Conservation (phyloP, 2,329 filamentous ascomycete genomes). For the Decorospora gaudefroyi region DNA sequence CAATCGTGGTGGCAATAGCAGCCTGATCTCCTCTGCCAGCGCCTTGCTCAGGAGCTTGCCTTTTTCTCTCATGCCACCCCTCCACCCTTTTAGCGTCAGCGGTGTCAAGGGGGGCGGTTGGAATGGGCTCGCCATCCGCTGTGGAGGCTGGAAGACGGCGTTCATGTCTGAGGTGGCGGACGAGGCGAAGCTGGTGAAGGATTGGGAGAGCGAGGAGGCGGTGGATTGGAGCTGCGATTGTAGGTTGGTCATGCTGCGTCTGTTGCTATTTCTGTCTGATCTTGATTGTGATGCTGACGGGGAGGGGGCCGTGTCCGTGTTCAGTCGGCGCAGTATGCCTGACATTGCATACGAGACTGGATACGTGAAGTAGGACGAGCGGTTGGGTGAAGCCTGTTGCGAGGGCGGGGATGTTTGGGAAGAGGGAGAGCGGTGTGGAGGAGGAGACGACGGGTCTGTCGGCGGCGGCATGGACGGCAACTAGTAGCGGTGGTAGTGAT, state of each 20-base stretch:
- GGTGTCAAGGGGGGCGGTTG: constrained; percentile 88
- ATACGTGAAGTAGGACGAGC: constrained; percentile 54
- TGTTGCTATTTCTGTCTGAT: constrained; percentile 15
- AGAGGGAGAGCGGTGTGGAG: constrained; percentile 17
- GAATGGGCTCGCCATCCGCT: constrained; percentile 74
- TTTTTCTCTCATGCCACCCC: constrained; percentile 60
- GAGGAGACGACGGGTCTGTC: constrained; percentile 23
- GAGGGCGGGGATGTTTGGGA: constrained; percentile 15
- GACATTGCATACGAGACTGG: constrained; percentile 56
- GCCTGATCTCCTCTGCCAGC: constrained; percentile 89
- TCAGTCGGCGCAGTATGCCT: constrained; percentile 54
- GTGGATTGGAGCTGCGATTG: constrained; percentile 32
- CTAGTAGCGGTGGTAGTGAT: constrained; percentile 6
- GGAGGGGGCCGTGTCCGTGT: constrained; percentile 48
- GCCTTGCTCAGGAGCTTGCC: constrained; percentile 70
- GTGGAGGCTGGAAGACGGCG: constrained; percentile 64
- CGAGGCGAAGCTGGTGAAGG: constrained; percentile 46
- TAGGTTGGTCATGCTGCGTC: constrained; percentile 13
- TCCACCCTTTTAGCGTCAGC: constrained; percentile 70
- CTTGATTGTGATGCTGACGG: constrained; percentile 13
- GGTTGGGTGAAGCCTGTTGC: constrained; percentile 20
- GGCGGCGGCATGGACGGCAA: constrained; percentile 36
- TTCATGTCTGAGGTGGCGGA: constrained; percentile 52
- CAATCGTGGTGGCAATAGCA: constrained; percentile 82
- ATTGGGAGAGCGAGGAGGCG: constrained; percentile 36